These are phyloP conservation scores for Ramaria rubella DNA, from an alignment of 768 basidiomycete species.

Conservation along the genomic window DNA sequence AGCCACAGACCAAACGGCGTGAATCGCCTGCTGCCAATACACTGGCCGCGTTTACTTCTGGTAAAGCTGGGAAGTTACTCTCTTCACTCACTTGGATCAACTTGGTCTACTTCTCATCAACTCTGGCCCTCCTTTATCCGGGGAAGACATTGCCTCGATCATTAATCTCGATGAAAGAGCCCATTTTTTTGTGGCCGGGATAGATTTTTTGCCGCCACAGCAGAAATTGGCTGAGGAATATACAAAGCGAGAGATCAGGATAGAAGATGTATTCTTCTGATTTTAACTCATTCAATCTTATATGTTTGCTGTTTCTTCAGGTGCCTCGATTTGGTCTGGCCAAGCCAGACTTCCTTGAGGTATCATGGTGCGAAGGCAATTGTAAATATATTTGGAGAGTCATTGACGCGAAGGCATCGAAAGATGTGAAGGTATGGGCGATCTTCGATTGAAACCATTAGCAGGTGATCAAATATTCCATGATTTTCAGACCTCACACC, in stretches of 20 bases:
- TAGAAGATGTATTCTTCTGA: slow-evolving; percentile 23
- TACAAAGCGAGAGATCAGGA: slow-evolving; percentile 18
- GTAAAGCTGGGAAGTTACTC: slow-evolving; percentile 39
- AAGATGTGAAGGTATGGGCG: slow-evolving; percentile 38
- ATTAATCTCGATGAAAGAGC: slow-evolving; percentile 37
- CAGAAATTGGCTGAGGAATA: slow-evolving; percentile 30
- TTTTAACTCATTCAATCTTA: not conserved
- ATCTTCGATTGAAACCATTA: not conserved
- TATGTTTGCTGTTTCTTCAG: not conserved
- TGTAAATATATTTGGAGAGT: slow-evolving; percentile 37
- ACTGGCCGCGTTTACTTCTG: slow-evolving; percentile 37
- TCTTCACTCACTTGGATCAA: slow-evolving; percentile 38
- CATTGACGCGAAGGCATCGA: slow-evolving; percentile 46
- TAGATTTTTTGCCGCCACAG: slow-evolving; percentile 39
- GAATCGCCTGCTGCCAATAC: slow-evolving; percentile 25
- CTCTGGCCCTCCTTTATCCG: slow-evolving; percentile 30
- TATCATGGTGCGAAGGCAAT: slow-evolving; percentile 25
- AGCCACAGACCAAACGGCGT: not conserved
- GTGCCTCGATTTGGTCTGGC: slow-evolving; percentile 35
- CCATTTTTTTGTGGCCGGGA: slow-evolving; percentile 41
- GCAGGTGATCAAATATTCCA: not conserved
- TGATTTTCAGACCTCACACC: slow-evolving; percentile 39
- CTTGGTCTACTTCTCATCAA: slow-evolving; percentile 36
- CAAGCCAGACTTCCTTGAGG: slow-evolving; percentile 45
- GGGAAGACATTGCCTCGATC: slow-evolving; percentile 32